A percentile compares a stretch with the other conserved stretches of the same genome.
These are phyloP conservation scores for Blastomyces silverae DNA, from an alignment of 2,329 filamentous ascomycete genomes.

Conservation along the genomic window DNA sequence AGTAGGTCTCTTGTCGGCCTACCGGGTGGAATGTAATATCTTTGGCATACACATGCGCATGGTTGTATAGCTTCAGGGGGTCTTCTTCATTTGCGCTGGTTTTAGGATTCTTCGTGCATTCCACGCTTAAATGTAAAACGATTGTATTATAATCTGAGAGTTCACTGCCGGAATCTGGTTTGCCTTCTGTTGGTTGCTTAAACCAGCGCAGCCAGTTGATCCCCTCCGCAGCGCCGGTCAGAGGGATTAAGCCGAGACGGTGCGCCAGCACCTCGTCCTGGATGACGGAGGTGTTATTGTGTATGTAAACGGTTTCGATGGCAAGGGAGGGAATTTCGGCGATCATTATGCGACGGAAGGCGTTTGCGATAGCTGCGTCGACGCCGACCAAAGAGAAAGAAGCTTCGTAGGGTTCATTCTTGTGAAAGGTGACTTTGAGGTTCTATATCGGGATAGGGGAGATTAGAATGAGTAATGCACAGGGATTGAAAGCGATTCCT, in stretches of 20 bases:
- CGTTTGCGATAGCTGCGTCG: slow-evolving; percentile 90
- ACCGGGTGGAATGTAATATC: slow-evolving; percentile 71
- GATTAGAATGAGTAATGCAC: slow-evolving; percentile 4
- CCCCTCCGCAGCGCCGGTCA: slow-evolving; percentile 70
- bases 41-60: slow-evolving; percentile 74
- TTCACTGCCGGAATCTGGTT: slow-evolving; percentile 45
- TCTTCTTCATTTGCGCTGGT: slow-evolving; percentile 68
- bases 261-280: slow-evolving; percentile 95
- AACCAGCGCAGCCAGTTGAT: slow-evolving; percentile 79
- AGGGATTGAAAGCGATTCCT: neutral
- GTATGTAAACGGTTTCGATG: slow-evolving; percentile 86
- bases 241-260: slow-evolving; percentile 81
- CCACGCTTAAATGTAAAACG: slow-evolving; percentile 65
- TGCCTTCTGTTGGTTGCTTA: slow-evolving; percentile 62
- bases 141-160: slow-evolving; percentile 80
- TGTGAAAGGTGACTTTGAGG: slow-evolving; percentile 74
- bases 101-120: slow-evolving; percentile 71
- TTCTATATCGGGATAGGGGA: slow-evolving; percentile 37
- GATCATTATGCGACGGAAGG: slow-evolving; percentile 92
- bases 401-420: slow-evolving; percentile 67
- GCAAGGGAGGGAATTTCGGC: slow-evolving; percentile 90
- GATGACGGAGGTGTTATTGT: slow-evolving; percentile 96
- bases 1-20: slow-evolving; percentile 64
- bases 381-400: slow-evolving; percentile 88
- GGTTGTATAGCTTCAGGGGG: slow-evolving; percentile 74